These are phyloP conservation scores for Scenedesmus sp. DNA, from an alignment of 163 green algal genomes.

Conservation along the genomic window DNA sequence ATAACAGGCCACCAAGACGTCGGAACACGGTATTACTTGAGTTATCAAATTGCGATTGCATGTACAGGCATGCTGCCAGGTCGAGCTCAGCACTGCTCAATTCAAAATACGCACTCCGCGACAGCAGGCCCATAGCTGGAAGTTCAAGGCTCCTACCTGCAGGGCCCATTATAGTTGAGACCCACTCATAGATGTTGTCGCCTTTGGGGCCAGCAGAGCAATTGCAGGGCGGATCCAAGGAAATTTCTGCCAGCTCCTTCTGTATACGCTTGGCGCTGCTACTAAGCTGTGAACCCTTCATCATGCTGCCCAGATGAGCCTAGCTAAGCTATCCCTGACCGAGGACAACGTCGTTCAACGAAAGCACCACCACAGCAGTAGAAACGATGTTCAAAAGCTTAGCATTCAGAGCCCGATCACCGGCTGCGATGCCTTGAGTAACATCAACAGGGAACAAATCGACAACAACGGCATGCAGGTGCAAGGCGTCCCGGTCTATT, in stretches of 20 bases:
- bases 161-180: slow-evolving; percentile 95
- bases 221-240: slow-evolving; percentile 92
- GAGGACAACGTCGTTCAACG: neutral
- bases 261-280: slow-evolving; percentile 93
- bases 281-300: slow-evolving; percentile 62
- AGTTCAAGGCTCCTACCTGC: neutral
- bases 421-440: neutral
- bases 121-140: neutral
- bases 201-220: slow-evolving; percentile 97
- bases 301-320: neutral
- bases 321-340: neutral
- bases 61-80: neutral
- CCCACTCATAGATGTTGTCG: slow-evolving; percentile 99
- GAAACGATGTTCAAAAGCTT: neutral
- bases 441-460: neutral
- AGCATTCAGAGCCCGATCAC: neutral
- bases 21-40: neutral
- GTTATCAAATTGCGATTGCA: neutral
- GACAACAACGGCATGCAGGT: neutral
- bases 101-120: neutral
- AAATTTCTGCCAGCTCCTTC: slow-evolving; percentile 98
- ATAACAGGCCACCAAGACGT: neutral
- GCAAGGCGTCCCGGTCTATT: too few species aligned
- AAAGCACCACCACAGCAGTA: neutral
- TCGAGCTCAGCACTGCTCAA: neutral